Evolutionary conservation across 352 stramenopile species (phyloP).

Genomic region (Pythium guiyangense): DNA sequence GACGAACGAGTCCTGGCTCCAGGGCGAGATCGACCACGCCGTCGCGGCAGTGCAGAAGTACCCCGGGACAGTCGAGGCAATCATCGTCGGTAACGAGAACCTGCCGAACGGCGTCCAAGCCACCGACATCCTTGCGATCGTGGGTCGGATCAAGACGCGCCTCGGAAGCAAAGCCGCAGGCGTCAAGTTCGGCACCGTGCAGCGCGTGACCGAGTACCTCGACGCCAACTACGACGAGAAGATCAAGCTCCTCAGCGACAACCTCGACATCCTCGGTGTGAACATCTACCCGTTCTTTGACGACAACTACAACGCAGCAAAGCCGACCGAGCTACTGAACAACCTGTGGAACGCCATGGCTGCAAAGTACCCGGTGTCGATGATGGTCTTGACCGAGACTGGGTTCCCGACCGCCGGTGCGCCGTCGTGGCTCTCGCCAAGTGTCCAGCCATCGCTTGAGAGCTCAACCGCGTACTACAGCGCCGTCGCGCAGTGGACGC

Average conservation of each 20-base stretch:
- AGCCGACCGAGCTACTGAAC: slow-evolving; percentile 14
- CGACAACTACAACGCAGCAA: slow-evolving; percentile 11
- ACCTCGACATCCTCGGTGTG: slow-evolving; percentile 28
- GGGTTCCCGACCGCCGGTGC: slow-evolving; percentile 16
- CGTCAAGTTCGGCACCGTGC: slow-evolving; percentile 25
- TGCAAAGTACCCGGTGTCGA: slow-evolving; percentile 10
- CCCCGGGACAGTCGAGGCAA: slow-evolving; percentile 21
- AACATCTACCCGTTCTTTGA: slow-evolving; percentile 40
- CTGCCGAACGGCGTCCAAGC: slow-evolving; percentile 11
- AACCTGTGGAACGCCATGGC: slow-evolving; percentile 19
- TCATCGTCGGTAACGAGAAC: slow-evolving; percentile 35
- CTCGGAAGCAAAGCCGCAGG: slow-evolving; percentile 7
- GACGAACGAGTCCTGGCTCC: slow-evolving; percentile 20
- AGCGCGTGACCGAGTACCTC: slow-evolving; percentile 28
- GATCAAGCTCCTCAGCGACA: slow-evolving; percentile 13
- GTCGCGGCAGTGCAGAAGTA: slow-evolving; percentile 17
- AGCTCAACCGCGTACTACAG: slow-evolving; percentile 23
- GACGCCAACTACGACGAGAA: not conserved
- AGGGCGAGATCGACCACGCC: slow-evolving; percentile 20
- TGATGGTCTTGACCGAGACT: slow-evolving; percentile 25
- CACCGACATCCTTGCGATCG: slow-evolving; percentile 15
- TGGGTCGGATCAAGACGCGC: slow-evolving; percentile 13
- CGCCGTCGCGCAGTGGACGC: slow-evolving; percentile 20
- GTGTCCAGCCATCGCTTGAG: slow-evolving; percentile 4
- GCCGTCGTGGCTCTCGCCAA: slow-evolving; percentile 6